Evolutionary conservation across 2,329 filamentous ascomycete genomes (phyloP).

Genomic region (Neonectria neomacrospora): DNA sequence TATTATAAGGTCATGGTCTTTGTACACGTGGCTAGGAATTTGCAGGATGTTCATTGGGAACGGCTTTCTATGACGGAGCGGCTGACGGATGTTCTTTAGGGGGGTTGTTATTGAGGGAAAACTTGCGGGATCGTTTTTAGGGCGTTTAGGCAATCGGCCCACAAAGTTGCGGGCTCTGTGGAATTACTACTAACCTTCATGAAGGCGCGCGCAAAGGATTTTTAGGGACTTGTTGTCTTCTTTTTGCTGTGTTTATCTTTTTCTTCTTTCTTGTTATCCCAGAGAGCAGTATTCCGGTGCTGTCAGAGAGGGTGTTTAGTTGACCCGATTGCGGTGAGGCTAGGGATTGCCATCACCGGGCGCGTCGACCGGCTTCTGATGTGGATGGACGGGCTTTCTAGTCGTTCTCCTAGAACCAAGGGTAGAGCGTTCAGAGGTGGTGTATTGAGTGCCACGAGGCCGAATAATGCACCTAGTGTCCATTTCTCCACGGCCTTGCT

Average conservation of each 20-base stretch:
- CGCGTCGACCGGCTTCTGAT: conserved; percentile 21
- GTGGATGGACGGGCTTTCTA: conserved; percentile 29
- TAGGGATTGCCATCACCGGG: neutral
- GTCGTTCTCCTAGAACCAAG: conserved; percentile 27
- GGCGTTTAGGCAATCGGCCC: conserved; percentile 44
- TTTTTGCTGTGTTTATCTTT: conserved; percentile 22
- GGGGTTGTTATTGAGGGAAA: conserved; percentile 41
- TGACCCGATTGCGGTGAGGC: conserved; percentile 6
- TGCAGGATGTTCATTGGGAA: conserved; percentile 27
- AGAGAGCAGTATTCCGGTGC: conserved; percentile 27
- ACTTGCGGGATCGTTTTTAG: conserved; percentile 42
- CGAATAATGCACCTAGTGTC: conserved; percentile 30
- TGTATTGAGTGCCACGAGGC: conserved; percentile 29
- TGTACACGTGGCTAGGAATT: conserved; percentile 27
- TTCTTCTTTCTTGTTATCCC: conserved; percentile 21
- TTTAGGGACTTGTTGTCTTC: conserved; percentile 21
- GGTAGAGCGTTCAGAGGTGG: conserved; percentile 30
- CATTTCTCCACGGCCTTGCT: conserved; percentile 25
- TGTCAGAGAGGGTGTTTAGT: conserved; percentile 23
- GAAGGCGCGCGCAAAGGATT: conserved; percentile 42
- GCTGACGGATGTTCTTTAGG: conserved; percentile 34
- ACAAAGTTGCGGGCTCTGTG: conserved; percentile 43
- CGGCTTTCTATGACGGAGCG: conserved; percentile 32
- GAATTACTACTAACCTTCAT: conserved; percentile 39
- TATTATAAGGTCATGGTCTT: conserved; percentile 24